These are phyloP conservation scores for Arthroderma sp. DNA, from an alignment of 2,329 filamentous ascomycete genomes.

Conservation along the genomic window DNA sequence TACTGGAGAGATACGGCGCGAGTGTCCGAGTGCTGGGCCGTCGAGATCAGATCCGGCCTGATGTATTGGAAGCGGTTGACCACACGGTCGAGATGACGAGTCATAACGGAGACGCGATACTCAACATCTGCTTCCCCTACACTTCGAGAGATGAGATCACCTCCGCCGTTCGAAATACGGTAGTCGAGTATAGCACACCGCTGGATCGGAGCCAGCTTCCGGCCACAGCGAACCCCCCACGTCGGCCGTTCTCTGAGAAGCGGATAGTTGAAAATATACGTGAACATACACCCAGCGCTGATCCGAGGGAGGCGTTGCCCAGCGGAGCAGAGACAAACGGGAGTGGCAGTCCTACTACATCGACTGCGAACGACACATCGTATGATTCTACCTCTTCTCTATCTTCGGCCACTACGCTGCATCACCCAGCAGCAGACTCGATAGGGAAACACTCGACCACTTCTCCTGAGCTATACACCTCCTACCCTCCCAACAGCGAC, in stretches of 20 bases:
- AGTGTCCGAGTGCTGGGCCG: constrained; percentile 76
- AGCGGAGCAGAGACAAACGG: background rate
- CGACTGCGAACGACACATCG: constrained; percentile 13
- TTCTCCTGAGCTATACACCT: constrained; percentile 13
- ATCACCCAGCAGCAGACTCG: constrained; percentile 25
- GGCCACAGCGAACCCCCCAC: constrained; percentile 23
- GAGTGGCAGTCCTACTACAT: constrained; percentile 12
- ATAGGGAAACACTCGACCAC: constrained; percentile 16
- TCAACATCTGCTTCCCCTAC: constrained; percentile 98
- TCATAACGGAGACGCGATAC: constrained; percentile 63
- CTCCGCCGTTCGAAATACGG: constrained; percentile 72
- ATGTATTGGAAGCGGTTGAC: constrained; percentile 81
- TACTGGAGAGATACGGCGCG: constrained; percentile 86
- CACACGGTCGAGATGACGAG: constrained; percentile 75
- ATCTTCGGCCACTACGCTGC: constrained; percentile 40
- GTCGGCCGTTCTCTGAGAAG: constrained; percentile 71
- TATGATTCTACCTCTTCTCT: constrained; percentile 22
- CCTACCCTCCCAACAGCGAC: constrained; percentile 18
- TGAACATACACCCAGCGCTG: constrained; percentile 47
- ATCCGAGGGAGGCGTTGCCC: constrained; percentile 28
- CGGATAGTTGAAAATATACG: constrained; percentile 79
- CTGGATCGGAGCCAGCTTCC: constrained; percentile 38
- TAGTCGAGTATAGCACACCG: constrained; percentile 71
- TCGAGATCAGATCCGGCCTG: constrained; percentile 66
- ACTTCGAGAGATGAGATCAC: constrained; percentile 94